Conservation (phyloP, 192 early-diverging fungal species). For the Mortierella antarctica region DNA sequence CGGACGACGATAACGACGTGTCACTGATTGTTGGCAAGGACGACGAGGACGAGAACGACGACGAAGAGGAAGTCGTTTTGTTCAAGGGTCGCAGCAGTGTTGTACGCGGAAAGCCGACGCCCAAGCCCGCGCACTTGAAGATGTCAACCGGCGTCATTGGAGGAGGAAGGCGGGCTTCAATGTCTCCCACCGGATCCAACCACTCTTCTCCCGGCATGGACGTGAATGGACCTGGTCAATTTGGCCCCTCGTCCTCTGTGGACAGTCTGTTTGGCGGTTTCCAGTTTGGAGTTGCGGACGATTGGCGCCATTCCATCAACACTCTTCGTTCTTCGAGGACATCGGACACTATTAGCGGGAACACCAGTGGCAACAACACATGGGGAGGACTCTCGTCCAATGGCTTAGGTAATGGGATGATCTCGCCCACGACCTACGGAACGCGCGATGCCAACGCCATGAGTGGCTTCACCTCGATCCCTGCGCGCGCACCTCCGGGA, state of each 20-base stretch:
- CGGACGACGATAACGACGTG: slow-evolving; percentile 47
- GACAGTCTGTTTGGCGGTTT: slow-evolving; percentile 50
- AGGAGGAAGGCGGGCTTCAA: slow-evolving; percentile 35
- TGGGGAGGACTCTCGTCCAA: slow-evolving; percentile 37
- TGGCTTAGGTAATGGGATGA: slow-evolving; percentile 37
- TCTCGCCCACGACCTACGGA: slow-evolving; percentile 28
- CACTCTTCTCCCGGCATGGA: slow-evolving; percentile 46
- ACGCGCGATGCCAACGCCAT: slow-evolving; percentile 6
- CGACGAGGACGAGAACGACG: slow-evolving; percentile 43
- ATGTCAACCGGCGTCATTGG: slow-evolving; percentile 39
- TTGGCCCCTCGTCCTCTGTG: slow-evolving; percentile 26
- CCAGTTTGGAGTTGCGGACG: slow-evolving; percentile 45
- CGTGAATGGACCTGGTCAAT: slow-evolving; percentile 12
- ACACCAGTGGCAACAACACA: slow-evolving; percentile 9
- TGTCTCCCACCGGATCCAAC: slow-evolving; percentile 33
- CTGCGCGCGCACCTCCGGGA: slow-evolving; percentile 22
- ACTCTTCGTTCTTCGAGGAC: slow-evolving; percentile 28
- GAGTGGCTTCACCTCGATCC: slow-evolving; percentile 22
- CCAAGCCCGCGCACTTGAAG: slow-evolving; percentile 44
- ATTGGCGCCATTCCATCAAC: slow-evolving; percentile 46
- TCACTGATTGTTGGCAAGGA: slow-evolving; percentile 51
- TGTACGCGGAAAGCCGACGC: slow-evolving; percentile 27
- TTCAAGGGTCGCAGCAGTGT: slow-evolving; percentile 52
- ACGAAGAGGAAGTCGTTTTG: slow-evolving; percentile 59
- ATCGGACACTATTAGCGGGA: not conserved